These are phyloP conservation scores for Thalassiosira mediterranea DNA, from an alignment of 352 stramenopile species.

Conservation along the genomic window DNA sequence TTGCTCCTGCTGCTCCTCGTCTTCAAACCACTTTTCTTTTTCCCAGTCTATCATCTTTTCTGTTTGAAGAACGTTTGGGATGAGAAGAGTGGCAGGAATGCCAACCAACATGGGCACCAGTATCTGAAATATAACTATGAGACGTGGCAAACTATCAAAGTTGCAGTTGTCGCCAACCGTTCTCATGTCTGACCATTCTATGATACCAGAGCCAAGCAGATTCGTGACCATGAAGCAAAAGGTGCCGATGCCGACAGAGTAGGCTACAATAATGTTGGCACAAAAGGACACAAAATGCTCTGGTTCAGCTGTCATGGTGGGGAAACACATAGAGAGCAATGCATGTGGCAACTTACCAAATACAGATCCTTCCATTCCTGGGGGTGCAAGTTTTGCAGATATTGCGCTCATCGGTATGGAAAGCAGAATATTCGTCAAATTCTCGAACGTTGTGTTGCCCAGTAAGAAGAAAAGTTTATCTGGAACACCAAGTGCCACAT, in stretches of 20 bases:
- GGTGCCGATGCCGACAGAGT: slow-evolving; percentile 12
- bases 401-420: slow-evolving; percentile 20
- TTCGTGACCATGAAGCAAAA: slow-evolving; percentile 24
- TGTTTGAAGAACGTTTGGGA: slow-evolving; percentile 55
- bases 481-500: slow-evolving; percentile 5
- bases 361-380: slow-evolving; percentile 11
- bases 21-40: slow-evolving; percentile 53
- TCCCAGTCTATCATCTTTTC: slow-evolving; percentile 55
- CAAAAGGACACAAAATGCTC: too few species aligned
- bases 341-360: slow-evolving; percentile 14
- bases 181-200: slow-evolving; percentile 49
- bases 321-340: too few species aligned
- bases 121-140: slow-evolving; percentile 53
- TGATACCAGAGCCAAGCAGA: slow-evolving; percentile 29
- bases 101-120: slow-evolving; percentile 42
- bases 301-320: too few species aligned
- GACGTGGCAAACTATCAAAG: slow-evolving; percentile 34
- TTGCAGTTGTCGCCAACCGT: slow-evolving; percentile 53
- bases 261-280: too few species aligned
- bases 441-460: slow-evolving; percentile 15
- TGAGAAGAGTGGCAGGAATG: slow-evolving; percentile 42
- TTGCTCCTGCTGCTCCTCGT: slow-evolving; percentile 10
- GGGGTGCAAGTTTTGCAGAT: slow-evolving; percentile 24
- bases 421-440: slow-evolving; percentile 20
- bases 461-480: slow-evolving; percentile 30